Base-by-base conservation (phyloP, 2,329 filamentous ascomycete species). In the Neofusicoccum sp. region DNA sequence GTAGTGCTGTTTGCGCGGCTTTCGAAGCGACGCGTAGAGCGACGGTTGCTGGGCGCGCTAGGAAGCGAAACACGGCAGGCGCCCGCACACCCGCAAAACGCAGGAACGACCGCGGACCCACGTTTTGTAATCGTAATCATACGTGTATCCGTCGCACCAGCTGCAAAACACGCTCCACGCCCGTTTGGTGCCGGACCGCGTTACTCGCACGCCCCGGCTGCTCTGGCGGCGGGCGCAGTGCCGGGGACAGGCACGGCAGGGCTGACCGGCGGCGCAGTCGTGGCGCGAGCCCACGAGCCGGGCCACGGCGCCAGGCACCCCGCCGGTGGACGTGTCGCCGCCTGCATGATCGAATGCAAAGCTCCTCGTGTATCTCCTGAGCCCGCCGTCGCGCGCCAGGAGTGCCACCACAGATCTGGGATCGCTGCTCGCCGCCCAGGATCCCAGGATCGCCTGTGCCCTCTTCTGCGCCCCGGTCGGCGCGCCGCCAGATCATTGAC, bases 361-460 rank as follows among this genome's bases (percentile, higher is more conserved):
- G 44, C 31, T 60, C 57, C 57, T 60, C 57, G 57, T 60, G 45
- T 60, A 60, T 60, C 57, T 60, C 57, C 57, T 44, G 28, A 58
- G 36, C 28, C 57, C 57, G 57, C 38, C 36, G 24, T 60, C 57
- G 45, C 47, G 57, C 40, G 47, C 45, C 31, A 28, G 38, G 28
- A 48, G 57, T 60, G 24, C 45, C 44, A 60, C 51, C 57, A 33
- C 45, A 60, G 57, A 60, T 60, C 57, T 60, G 51, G 49, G 57
- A 60, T 44, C 34, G 24, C 51, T 28, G 9, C 26, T 49, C 14
- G 20, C 20, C 20, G 20, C 20, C 57, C 44, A 30, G 57, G 57
- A 34, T 51, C 45, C 44, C 28, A 41, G 38, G 36, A 60, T 60
- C 45, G 57, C 51, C 57, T 49, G 36, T 16, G 43, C 57, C 57